Percentiles rank a stretch among this genome's conserved stretches.
phyloP scores from a whole-genome alignment of 257 asterid species.

The Osmanthus fragrans region DNA sequence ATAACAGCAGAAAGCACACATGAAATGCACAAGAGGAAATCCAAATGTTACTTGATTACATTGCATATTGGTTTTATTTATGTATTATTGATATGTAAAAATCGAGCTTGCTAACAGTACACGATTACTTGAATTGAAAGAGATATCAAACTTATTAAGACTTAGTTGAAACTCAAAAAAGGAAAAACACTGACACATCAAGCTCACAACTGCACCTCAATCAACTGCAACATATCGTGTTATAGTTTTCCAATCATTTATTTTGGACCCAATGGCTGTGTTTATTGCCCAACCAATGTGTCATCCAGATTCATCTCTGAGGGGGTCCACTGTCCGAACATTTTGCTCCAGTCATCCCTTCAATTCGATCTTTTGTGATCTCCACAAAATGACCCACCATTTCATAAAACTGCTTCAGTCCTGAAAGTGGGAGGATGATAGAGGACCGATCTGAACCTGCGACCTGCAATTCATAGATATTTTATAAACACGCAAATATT shows the following conservation, averaged over 20 bases:
- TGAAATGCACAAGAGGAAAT: neutral
- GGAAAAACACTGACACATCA: constrained; percentile 35
- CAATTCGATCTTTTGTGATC: constrained; percentile 79
- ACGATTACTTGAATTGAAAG: constrained; percentile 18
- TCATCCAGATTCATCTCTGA: constrained; percentile 55
- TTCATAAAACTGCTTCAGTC: constrained; percentile 88
- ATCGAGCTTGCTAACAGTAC: neutral
- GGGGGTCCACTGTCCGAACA: constrained; percentile 91
- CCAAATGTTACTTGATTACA: neutral
- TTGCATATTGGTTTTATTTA: neutral
- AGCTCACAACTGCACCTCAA: constrained; percentile 37
- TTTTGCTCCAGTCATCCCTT: constrained; percentile 81
- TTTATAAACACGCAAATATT: constrained; percentile 3
- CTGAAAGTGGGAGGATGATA: constrained; percentile 91
- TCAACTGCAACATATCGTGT: constrained; percentile 27
- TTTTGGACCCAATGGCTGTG: constrained; percentile 11
- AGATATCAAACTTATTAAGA: constrained; percentile 36
- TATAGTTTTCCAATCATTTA: constrained; percentile 25
- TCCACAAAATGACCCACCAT: constrained; percentile 97
- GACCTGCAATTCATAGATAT: constrained; percentile 52
- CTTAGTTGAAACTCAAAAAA: constrained; percentile 26
- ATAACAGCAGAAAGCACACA: neutral
- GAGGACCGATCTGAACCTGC: constrained; percentile 96
- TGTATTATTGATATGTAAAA: neutral
- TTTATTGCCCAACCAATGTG: constrained; percentile 28